These are phyloP conservation scores for Bombardia bombarda DNA, from an alignment of 495 filamentous ascomycete species.

Conservation along the genomic window DNA sequence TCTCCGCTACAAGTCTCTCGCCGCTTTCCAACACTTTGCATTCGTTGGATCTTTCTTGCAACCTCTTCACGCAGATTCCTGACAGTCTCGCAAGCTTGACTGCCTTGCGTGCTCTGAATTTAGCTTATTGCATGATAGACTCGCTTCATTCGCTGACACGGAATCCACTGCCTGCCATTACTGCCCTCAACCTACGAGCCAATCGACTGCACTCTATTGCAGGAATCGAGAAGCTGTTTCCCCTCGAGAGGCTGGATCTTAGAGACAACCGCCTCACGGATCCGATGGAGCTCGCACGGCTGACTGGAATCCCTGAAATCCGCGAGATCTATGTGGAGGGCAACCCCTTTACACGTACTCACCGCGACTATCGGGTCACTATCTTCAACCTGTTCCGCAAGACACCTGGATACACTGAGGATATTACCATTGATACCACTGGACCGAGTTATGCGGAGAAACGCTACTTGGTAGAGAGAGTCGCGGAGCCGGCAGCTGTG, in stretches of 20 bases:
- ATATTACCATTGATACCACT: slow-evolving; percentile 79
- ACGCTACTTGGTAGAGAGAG: slow-evolving; percentile 77
- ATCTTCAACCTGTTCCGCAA: slow-evolving; percentile 96
- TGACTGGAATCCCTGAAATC: slow-evolving; percentile 86
- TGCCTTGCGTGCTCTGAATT: slow-evolving; percentile 77
- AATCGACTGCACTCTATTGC: slow-evolving; percentile 86
- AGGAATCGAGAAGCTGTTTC: slow-evolving; percentile 81
- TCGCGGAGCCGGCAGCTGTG: slow-evolving; percentile 60
- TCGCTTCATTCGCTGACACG: slow-evolving; percentile 80
- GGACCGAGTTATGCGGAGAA: slow-evolving; percentile 76
- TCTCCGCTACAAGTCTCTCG: slow-evolving; percentile 62
- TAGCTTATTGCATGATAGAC: slow-evolving; percentile 96
- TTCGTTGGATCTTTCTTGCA: slow-evolving; percentile 85
- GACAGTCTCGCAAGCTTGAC: slow-evolving; percentile 78
- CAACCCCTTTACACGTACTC: slow-evolving; percentile 86
- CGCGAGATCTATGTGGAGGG: slow-evolving; percentile 83
- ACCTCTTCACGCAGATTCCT: slow-evolving; percentile 84
- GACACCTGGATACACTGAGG: slow-evolving; percentile 84
- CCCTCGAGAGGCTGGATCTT: slow-evolving; percentile 82
- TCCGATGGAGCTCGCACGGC: slow-evolving; percentile 79
- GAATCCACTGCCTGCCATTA: slow-evolving; percentile 87
- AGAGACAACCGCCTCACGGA: slow-evolving; percentile 87
- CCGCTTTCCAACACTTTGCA: slow-evolving; percentile 80
- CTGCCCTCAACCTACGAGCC: slow-evolving; percentile 79
- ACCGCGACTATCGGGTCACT: slow-evolving; percentile 72